These are phyloP conservation scores for Malassezia nana DNA, from an alignment of 1,284 basidiomycete genomes.

Conservation along the genomic window DNA sequence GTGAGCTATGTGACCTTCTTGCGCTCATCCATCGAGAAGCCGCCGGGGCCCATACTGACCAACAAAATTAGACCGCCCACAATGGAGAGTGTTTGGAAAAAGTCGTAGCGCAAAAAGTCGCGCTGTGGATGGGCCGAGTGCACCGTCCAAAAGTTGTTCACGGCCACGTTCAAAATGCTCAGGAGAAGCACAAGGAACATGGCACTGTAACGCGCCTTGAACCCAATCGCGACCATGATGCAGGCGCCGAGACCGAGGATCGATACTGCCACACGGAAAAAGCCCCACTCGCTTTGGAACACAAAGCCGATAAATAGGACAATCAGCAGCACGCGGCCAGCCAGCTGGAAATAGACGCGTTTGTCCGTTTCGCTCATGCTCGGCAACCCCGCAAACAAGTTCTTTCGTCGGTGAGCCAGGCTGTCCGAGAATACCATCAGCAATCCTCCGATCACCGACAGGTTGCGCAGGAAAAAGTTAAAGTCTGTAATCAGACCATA, in stretches of 20 bases:
- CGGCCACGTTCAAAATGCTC: constrained; percentile 85
- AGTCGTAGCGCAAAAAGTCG: constrained; percentile 70
- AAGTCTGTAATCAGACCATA: constrained; percentile 93
- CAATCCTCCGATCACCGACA: constrained; percentile 80
- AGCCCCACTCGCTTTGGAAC: constrained; percentile 80
- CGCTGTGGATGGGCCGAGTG: constrained; percentile 78
- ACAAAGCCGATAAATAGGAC: constrained; percentile 99
- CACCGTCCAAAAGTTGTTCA: constrained; percentile 99
- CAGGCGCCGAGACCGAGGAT: constrained; percentile 62
- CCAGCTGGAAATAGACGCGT: constrained; percentile 97
- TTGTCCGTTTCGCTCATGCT: constrained; percentile 80
- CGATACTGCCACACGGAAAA: constrained; percentile 74
- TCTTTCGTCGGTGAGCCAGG: constrained; percentile 62
- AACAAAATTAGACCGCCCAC: constrained; percentile 93
- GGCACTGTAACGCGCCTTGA: constrained; percentile 98
- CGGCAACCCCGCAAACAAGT: constrained; percentile 79
- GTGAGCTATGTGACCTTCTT: constrained; percentile 63
- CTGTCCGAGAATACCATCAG: constrained; percentile 98
- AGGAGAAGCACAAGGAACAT: constrained; percentile 88
- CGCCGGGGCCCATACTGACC: constrained; percentile 95
- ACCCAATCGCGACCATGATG: constrained; percentile 91
- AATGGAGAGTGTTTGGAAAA: constrained; percentile 59
- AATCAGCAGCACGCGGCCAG: constrained; percentile 90
- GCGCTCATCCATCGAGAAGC: constrained; percentile 96
- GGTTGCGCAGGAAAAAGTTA: constrained; percentile 96